These are phyloP conservation scores for Coemansia sp. DNA, from an alignment of 192 early-diverging fungal species.

Conservation along the genomic window DNA sequence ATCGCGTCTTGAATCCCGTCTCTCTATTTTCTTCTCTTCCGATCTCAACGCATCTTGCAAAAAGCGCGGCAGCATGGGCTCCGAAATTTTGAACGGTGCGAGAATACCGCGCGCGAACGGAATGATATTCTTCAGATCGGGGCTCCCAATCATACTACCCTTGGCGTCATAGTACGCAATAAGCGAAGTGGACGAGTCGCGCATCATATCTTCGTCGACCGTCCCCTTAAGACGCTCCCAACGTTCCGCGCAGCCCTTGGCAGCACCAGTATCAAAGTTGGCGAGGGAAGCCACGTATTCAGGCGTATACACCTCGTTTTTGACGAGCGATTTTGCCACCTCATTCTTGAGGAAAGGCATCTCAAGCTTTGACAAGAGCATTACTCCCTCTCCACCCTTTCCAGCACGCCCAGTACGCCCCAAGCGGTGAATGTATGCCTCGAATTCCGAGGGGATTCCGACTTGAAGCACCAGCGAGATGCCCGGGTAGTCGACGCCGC, in stretches of 20 bases:
- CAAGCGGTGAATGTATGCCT: conserved; percentile 95
- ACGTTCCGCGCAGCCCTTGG: conserved; percentile 31
- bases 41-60: conserved; percentile 8
- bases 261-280: conserved; percentile 18
- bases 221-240: conserved; percentile 21
- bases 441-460: conserved; percentile 75
- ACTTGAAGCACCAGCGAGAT: conserved; percentile 89
- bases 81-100: conserved; percentile 24
- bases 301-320: conserved; percentile 44
- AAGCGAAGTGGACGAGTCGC: conserved; percentile 49
- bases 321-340: conserved; percentile 58
- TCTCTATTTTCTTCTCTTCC: background rate
- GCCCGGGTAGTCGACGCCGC: conserved; percentile 96
- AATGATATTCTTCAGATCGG: conserved; percentile 23
- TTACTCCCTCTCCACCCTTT: conserved; percentile 80
- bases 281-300: conserved; percentile 26
- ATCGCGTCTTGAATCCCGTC: background rate
- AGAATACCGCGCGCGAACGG: conserved; percentile 11
- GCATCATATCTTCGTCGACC: conserved; percentile 30
- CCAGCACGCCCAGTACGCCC: conserved; percentile 97
- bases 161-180: conserved; percentile 40
- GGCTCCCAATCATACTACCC: conserved; percentile 16
- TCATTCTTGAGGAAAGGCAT: conserved; percentile 66
- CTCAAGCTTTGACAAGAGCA: conserved; percentile 80
- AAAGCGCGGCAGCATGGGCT: conserved; percentile 17